Conservation (phyloP, 148 eudicot species). For the Diospyros lotus region DNA sequence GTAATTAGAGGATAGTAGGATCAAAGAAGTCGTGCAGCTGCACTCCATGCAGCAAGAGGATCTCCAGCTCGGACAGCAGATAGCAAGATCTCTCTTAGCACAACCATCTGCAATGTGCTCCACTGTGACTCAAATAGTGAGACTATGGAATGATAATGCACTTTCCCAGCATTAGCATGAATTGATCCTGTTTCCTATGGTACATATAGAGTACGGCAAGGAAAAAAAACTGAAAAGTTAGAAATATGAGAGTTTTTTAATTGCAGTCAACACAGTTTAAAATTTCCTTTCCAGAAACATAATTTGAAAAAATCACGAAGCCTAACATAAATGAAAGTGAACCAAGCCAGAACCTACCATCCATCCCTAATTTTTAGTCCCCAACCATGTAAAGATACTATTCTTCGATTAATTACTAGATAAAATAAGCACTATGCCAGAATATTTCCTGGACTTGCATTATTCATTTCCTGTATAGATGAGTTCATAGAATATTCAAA, state of each 20-base stretch:
- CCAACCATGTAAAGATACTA: background rate
- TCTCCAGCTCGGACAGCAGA: slow-evolving; percentile 97
- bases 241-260: background rate
- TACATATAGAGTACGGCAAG: slow-evolving; percentile 10
- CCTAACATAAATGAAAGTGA: background rate
- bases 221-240: background rate
- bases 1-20: slow-evolving; percentile 94
- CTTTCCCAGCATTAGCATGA: slow-evolving; percentile 64
- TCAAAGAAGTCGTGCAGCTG: slow-evolving; percentile 94
- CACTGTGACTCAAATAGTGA: slow-evolving; percentile 94
- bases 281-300: background rate
- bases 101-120: slow-evolving; percentile 99
- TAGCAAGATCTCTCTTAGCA: slow-evolving; percentile 82
- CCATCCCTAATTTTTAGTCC: background rate
- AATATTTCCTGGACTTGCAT: background rate
- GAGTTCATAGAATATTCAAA: background rate
- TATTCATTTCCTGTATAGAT: background rate
- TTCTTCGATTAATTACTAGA: background rate
- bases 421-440: background rate
- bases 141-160: slow-evolving; percentile 73
- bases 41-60: slow-evolving; percentile 99
- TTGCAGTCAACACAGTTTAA: background rate
- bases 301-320: background rate
- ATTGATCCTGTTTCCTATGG: slow-evolving; percentile 47
- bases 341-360: background rate